Evolutionary conservation across 2,329 filamentous ascomycete genomes (phyloP), one percentile per base, ranked within the genome.

Genomic region (Thielaviopsis punctulata): DNA sequence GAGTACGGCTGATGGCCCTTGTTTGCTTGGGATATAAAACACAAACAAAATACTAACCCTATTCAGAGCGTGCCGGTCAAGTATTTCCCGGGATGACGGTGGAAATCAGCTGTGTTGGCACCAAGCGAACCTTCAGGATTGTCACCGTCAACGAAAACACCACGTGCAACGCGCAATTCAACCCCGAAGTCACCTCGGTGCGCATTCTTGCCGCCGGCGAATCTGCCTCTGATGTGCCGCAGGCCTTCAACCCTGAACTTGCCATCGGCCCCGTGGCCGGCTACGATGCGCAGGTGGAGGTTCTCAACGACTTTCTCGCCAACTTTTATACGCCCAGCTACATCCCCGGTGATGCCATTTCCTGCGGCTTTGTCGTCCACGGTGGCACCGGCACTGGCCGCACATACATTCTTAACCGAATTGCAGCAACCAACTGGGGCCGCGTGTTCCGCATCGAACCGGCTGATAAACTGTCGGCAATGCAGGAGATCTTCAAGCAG

Each of bases 381-480:
- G 90, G 90, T 13, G 81, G 85, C 18, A 77, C 79, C 56, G 89
- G 90, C 10, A 93, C 86, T 0, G 90, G 90, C 22, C 95, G 95
- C 67, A 83, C 79, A 0, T 73, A 84, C 57, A 69, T 95, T 0
- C 68, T 95, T 1, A 65, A 82, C 15, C 75, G 77, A 27, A 71
- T 95, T 19, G 76, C 80, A 8, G 73, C 70, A 6, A 77, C 79
- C 0, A 74, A 73, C 54, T 95, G 87, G 85, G 78, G 77, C 21
- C 77, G 76, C 41, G 77, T 88, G 1, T 74, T 84, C 57, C 73
- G 69, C 52, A 68, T 89, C 51, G 69, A 74, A 52, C 68, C 69
- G 6, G 67, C 72, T 4, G 72, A 76, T 56, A 81, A 80, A 61
- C 65, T 75, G 2, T 60, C 76, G 0, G 71, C 74, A 1, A 72